phyloP scores from a whole-genome alignment of 257 asterid genomes.

The Solanum neorickii region DNA sequence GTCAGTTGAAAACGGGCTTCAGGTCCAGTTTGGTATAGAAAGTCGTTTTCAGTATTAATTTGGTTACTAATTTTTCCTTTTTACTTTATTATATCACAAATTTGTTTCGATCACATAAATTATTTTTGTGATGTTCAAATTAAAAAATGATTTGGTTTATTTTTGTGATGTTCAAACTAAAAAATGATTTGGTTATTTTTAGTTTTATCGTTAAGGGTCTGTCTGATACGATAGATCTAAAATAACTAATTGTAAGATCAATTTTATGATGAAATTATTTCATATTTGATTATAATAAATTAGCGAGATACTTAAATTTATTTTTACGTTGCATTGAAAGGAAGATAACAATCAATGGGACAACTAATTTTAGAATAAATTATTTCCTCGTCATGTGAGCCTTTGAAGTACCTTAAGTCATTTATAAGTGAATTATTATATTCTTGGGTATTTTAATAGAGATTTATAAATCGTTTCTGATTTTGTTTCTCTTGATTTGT shows the following conservation, averaged over 20 bases:
- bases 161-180: background rate
- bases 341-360: background rate
- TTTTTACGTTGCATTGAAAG: background rate
- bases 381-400: background rate
- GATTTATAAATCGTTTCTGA: background rate
- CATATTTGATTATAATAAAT: background rate
- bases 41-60: background rate
- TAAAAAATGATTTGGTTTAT: background rate
- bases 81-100: background rate
- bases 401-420: background rate
- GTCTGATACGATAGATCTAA: background rate
- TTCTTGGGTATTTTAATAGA: accelerated
- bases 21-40: background rate
- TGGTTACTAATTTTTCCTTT: background rate
- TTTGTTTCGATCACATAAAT: background rate
- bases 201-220: background rate
- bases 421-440: background rate
- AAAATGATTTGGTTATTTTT: background rate
- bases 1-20: background rate
- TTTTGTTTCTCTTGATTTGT: background rate
- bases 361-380: too few species aligned
- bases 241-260: background rate
- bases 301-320: too few species aligned
- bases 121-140: background rate
- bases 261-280: background rate